Evolutionary conservation across 2,329 filamentous ascomycete species (phyloP).

Genomic region (Microcyclospora tardicrescens): DNA sequence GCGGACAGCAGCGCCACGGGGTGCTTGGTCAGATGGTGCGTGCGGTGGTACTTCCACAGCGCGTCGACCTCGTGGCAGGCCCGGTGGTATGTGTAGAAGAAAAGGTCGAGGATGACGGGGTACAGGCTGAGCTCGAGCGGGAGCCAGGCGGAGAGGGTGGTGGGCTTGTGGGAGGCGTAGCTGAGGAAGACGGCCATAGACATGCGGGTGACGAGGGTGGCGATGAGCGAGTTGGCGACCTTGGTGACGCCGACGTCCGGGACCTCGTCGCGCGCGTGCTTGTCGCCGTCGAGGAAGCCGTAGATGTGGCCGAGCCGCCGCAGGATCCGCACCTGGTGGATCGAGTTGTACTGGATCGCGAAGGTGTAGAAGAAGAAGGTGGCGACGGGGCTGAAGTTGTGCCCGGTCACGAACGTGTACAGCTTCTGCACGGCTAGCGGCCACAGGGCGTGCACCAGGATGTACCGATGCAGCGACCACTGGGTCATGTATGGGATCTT

Average conservation of each 20-base stretch:
- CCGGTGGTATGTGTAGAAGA: constrained; percentile 32
- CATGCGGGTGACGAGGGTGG: background rate
- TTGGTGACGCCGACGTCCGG: constrained; percentile 19
- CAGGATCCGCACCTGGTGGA: constrained; percentile 28
- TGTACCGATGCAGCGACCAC: constrained; percentile 28
- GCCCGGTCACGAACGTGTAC: constrained; percentile 20
- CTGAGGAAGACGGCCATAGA: background rate
- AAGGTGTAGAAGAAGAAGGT: constrained; percentile 27
- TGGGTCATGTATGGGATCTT: constrained; percentile 29
- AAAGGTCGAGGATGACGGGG: constrained; percentile 30
- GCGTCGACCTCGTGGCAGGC: constrained; percentile 27
- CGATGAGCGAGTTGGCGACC: background rate
- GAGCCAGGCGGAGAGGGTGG: constrained; percentile 19
- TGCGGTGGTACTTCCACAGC: constrained; percentile 31
- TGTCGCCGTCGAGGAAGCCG: constrained; percentile 34
- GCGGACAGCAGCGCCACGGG: constrained; percentile 28
- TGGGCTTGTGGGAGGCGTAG: background rate
- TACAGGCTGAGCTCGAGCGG: constrained; percentile 27
- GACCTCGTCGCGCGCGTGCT: constrained; percentile 31
- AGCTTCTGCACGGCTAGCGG: constrained; percentile 28
- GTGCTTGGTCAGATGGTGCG: constrained; percentile 32
- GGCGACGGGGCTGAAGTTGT: constrained; percentile 18
- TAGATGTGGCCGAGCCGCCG: constrained; percentile 26
- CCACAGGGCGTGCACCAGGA: constrained; percentile 26
- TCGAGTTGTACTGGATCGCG: constrained; percentile 28